These are phyloP conservation scores for Daldinia decipiens DNA, from an alignment of 495 filamentous ascomycete genomes.

Conservation along the genomic window DNA sequence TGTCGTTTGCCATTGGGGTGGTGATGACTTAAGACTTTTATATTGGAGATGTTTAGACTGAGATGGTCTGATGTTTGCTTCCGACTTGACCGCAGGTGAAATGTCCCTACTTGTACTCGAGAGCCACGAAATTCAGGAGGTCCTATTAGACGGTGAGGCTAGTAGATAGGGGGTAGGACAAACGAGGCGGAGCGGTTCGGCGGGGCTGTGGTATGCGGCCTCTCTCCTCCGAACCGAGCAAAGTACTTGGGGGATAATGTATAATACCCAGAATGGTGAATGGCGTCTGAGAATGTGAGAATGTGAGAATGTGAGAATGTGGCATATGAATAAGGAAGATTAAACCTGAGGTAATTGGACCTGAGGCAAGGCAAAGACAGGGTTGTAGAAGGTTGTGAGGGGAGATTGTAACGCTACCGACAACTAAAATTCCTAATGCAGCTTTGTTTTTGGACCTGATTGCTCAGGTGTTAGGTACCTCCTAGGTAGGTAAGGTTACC, in stretches of 20 bases:
- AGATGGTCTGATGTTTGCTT: slow-evolving; percentile 8
- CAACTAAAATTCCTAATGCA: slow-evolving; percentile 32
- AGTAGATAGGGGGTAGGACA: slow-evolving; percentile 33
- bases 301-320: slow-evolving; percentile 18
- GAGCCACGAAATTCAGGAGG: slow-evolving; percentile 13
- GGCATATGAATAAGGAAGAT: slow-evolving; percentile 5
- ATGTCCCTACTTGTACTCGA: slow-evolving; percentile 38
- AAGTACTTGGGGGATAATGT: neutral
- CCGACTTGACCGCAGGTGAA: slow-evolving; percentile 15
- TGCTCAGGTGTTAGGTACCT: neutral
- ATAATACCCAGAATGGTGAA: slow-evolving; percentile 12
- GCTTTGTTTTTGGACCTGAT: slow-evolving; percentile 31
- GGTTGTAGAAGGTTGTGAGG: slow-evolving; percentile 8
- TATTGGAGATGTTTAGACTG: neutral
- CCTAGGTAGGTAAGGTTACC: too few species aligned
- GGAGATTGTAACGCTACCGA: slow-evolving; percentile 27
- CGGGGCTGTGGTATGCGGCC: slow-evolving; percentile 37
- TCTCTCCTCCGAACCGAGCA: slow-evolving; percentile 19
- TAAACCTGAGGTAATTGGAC: slow-evolving; percentile 3
- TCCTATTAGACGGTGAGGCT: slow-evolving; percentile 19
- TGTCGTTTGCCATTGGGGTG: slow-evolving; percentile 48
- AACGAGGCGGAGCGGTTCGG: slow-evolving; percentile 41
- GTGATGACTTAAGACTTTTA: neutral
- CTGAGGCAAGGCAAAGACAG: neutral
- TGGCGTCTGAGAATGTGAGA: slow-evolving; percentile 10